phyloP scores from a whole-genome alignment of 768 basidiomycete genomes.

The Tremella fuciformis region DNA sequence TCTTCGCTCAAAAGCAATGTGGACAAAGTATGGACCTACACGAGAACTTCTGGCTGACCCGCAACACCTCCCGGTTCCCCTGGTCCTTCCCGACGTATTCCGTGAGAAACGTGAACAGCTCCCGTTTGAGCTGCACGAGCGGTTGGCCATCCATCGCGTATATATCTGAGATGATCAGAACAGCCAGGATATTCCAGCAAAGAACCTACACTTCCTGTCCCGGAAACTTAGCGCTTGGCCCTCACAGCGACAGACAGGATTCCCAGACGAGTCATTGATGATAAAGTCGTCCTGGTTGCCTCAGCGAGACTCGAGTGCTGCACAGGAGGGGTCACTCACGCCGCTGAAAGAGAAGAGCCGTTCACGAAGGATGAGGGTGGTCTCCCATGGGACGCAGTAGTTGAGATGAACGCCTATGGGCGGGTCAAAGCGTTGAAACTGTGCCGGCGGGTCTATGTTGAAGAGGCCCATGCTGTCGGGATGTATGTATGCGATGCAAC shows the following conservation, averaged over 20 bases:
- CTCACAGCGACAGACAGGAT: conserved; percentile 35
- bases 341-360: conserved; percentile 46
- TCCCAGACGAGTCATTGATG: conserved; percentile 43
- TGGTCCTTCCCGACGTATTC: background rate
- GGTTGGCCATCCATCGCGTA: too few relatives aligned
- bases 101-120: background rate
- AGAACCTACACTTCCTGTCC: conserved; percentile 43
- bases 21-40: background rate
- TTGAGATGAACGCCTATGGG: conserved; percentile 2
- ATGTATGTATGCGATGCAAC: too few relatives aligned
- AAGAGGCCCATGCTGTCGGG: conserved; percentile 34
- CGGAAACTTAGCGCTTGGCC: conserved; percentile 41
- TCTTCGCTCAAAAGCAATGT: too few relatives aligned
- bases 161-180: too few relatives aligned
- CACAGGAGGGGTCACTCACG: conserved; percentile 12
- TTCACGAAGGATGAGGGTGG: conserved; percentile 48
- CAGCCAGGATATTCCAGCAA: too few relatives aligned
- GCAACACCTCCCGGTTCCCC: background rate
- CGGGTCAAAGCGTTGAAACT: conserved; percentile 37
- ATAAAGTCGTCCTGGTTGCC: conserved; percentile 45
- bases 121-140: background rate
- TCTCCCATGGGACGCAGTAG: conserved; percentile 32
- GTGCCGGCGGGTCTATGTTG: conserved; percentile 23
- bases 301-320: conserved; percentile 2
- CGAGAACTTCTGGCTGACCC: conserved; percentile 2